These are phyloP conservation scores for Colletotrichum sp. DNA, from an alignment of 2,329 filamentous ascomycete genomes.

Conservation along the genomic window DNA sequence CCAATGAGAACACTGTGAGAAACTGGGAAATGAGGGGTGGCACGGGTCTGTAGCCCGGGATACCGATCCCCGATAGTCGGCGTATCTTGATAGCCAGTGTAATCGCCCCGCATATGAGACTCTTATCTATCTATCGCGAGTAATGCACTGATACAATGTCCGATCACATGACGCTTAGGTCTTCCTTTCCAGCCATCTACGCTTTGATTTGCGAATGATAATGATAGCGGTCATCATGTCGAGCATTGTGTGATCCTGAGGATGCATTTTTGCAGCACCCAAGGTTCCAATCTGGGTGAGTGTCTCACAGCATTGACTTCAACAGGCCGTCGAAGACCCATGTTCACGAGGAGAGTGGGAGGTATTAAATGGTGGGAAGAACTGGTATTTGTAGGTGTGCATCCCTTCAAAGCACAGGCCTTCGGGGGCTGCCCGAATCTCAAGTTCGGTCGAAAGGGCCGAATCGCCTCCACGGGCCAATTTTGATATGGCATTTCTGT, in stretches of 20 bases:
- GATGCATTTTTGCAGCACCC: background rate
- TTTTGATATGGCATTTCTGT: background rate
- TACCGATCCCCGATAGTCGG: background rate
- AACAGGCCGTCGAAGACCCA: background rate
- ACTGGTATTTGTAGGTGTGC: background rate
- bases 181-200: background rate
- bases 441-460: background rate
- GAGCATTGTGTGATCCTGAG: background rate
- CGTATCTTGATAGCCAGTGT: background rate
- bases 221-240: background rate
- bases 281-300: background rate
- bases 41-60: background rate
- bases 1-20: background rate
- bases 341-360: background rate
- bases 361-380: background rate
- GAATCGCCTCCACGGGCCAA: background rate
- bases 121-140: background rate
- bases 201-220: background rate
- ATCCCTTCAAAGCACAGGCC: background rate
- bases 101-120: background rate
- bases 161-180: background rate
- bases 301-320: background rate
- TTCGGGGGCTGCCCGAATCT: background rate
- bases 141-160: background rate
- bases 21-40: background rate